A percentile compares a stretch with the other conserved stretches of the same genome.
Conservation (phyloP, 2,329 filamentous ascomycete species). For the Clarireedia monteithiana region DNA sequence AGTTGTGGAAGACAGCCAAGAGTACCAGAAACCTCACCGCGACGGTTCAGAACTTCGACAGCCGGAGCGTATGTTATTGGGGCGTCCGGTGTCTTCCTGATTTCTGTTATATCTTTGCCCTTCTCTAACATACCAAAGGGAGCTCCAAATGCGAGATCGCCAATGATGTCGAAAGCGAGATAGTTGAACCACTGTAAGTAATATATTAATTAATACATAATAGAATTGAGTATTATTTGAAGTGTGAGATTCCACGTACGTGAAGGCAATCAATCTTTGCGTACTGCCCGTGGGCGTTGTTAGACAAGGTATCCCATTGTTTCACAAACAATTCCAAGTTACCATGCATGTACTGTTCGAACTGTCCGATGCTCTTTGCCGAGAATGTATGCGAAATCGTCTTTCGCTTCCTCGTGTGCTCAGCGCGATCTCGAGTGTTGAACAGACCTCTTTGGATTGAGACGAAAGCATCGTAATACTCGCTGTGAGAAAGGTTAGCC, state of each 20-base stretch:
- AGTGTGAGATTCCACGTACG: neutral
- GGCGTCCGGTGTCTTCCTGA: constrained; percentile 51
- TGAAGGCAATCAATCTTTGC: constrained; percentile 66
- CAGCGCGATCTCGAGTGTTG: constrained; percentile 74
- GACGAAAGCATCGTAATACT: constrained; percentile 89
- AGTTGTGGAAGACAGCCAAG: constrained; percentile 67
- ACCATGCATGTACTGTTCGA: constrained; percentile 80
- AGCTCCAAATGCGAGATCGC: constrained; percentile 60
- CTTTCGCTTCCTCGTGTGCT: constrained; percentile 85
- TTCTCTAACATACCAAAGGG: constrained; percentile 78
- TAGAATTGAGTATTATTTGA: neutral
- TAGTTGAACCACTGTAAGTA: constrained; percentile 60
- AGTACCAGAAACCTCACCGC: constrained; percentile 77
- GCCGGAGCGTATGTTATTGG: constrained; percentile 65
- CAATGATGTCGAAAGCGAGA: constrained; percentile 48
- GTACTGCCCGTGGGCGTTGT: constrained; percentile 33
- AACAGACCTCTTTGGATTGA: constrained; percentile 79
- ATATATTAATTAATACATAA: neutral
- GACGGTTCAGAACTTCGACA: constrained; percentile 80
- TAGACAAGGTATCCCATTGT: constrained; percentile 62
- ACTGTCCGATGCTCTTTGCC: constrained; percentile 70
- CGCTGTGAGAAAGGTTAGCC: constrained; percentile 39
- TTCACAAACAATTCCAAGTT: constrained; percentile 68
- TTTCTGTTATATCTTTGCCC: constrained; percentile 71
- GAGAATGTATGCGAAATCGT: constrained; percentile 82